A percentile compares a stretch with the other conserved stretches of the same genome.
These are phyloP conservation scores for Gloeopeniophorella convolvens DNA, from an alignment of 768 basidiomycete genomes.

Conservation along the genomic window DNA sequence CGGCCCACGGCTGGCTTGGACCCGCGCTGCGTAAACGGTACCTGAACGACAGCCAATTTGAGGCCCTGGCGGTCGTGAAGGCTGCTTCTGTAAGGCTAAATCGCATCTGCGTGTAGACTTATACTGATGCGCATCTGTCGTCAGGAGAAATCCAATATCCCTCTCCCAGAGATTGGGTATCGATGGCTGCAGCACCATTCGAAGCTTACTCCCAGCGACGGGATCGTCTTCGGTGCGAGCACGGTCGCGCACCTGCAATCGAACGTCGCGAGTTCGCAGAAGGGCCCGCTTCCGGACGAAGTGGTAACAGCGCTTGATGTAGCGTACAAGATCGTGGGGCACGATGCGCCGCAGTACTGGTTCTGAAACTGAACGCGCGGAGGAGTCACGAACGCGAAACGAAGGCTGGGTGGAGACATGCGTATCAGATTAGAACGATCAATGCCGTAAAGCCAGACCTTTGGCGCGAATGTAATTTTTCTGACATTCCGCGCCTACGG, in stretches of 20 bases:
- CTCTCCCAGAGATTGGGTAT: constrained; percentile 48
- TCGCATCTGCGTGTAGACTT: too few species aligned
- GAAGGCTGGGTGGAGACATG: too few species aligned
- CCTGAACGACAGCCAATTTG: constrained; percentile 36
- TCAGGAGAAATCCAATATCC: constrained; percentile 40
- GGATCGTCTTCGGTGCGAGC: constrained; percentile 44
- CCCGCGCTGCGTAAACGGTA: constrained; percentile 42
- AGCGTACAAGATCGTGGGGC: constrained; percentile 36
- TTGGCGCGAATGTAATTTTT: too few species aligned
- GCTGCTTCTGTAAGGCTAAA: constrained; percentile 32
- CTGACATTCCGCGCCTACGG: too few species aligned
- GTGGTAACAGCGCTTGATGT: constrained; percentile 46
- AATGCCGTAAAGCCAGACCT: too few species aligned
- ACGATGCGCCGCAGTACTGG: constrained; percentile 3
- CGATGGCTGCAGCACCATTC: constrained; percentile 61
- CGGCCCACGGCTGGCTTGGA: constrained; percentile 30
- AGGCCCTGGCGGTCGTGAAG: constrained; percentile 37
- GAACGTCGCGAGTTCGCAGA: constrained; percentile 41
- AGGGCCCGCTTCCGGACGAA: constrained; percentile 48
- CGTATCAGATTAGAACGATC: too few species aligned
- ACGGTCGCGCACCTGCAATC: constrained; percentile 38
- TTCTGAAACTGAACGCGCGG: too few species aligned
- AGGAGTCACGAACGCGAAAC: too few species aligned
- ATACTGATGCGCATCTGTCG: neutral
- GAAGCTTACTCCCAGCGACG: constrained; percentile 36